Conservation (phyloP, 1,284 basidiomycete species). For the Pseudomicrostroma phylloplanum region DNA sequence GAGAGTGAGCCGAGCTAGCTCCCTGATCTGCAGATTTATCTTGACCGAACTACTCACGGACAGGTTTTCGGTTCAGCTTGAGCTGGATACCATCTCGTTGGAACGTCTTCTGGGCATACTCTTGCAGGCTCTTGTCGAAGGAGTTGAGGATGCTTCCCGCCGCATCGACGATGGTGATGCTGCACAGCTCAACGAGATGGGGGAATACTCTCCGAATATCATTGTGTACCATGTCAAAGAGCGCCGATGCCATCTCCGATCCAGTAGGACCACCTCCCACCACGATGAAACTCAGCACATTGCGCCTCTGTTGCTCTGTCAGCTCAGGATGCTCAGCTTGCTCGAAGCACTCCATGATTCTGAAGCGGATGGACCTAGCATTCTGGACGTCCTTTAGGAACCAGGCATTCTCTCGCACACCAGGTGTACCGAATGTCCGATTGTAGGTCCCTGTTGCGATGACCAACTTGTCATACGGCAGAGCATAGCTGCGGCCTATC, state of each 20-base stretch:
- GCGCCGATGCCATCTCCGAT: slow-evolving; percentile 58
- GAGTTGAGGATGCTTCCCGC: slow-evolving; percentile 35
- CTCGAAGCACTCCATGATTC: slow-evolving; percentile 73
- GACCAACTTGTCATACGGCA: slow-evolving; percentile 65
- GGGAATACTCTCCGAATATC: slow-evolving; percentile 61
- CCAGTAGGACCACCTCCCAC: slow-evolving; percentile 37
- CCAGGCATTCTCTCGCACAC: slow-evolving; percentile 46
- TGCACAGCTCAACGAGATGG: slow-evolving; percentile 17
- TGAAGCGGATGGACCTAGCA: slow-evolving; percentile 68
- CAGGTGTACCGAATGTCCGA: slow-evolving; percentile 61
- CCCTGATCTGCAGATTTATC: slow-evolving; percentile 18
- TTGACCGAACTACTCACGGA: not conserved
- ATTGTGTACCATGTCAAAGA: slow-evolving; percentile 72
- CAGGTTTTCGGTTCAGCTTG: slow-evolving; percentile 5
- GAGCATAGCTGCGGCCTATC: slow-evolving; percentile 14
- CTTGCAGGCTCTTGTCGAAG: slow-evolving; percentile 37
- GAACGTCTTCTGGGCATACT: slow-evolving; percentile 45
- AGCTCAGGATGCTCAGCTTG: slow-evolving; percentile 66
- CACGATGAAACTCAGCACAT: slow-evolving; percentile 25
- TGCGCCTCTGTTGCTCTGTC: slow-evolving; percentile 17
- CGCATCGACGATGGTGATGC: slow-evolving; percentile 33
- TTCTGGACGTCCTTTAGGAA: slow-evolving; percentile 71
- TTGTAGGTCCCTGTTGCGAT: slow-evolving; percentile 75
- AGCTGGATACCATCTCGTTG: slow-evolving; percentile 15
- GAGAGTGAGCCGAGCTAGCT: slow-evolving; percentile 11